Evolutionary conservation across 225 moss, liverwort and hornwort genomes (phyloP), one percentile per base, ranked within the genome.

Genomic region (Pleurozium schreberi): DNA sequence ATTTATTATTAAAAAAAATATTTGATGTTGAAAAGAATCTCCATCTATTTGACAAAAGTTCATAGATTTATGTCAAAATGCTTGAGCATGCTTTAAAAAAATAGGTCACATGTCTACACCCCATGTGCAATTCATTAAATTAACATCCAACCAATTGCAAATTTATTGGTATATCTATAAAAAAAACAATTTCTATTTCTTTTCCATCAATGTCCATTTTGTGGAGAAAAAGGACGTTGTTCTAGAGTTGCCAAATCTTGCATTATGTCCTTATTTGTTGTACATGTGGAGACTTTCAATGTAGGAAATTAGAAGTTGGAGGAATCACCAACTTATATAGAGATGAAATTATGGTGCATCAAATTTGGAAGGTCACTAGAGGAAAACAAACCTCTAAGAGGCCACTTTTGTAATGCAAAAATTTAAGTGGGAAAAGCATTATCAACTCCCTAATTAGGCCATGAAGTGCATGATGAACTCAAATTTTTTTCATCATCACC

Each of bases 121-220:
- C 5, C 3, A 0, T 0, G 0, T 34, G 14, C 22, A 76, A 50
- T 0, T 23, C 2, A 1, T 2, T 34, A 14, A 21, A 34, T 22
- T 23, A 22, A 53, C 52, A 75, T 53, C 6, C 3, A 77, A 77
- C 6, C 23, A 77, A 53, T 53, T 23, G 22, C 4, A n/a, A n/a
- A n/a, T n/a, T n/a, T n/a, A n/a, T n/a, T n/a, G n/a, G n/a, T n/a
- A n/a, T n/a, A n/a, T n/a, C n/a, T n/a, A n/a, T 55, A 4, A 55
- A 17, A 77, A 36, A 36, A 22, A 14, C 5, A 53, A 16, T 3
- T 30, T 36, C 1, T 3, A 53, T 74, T 36, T 36, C 18, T 45
- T 11, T 47, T 18, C 12, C 1, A 74, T 18, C 45, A 30, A 47
- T 30, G 6, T 47, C 31, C 0, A 47, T 18, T 75, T 49, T 31